Conservation (phyloP, 2,329 filamentous ascomycete species). For the Alternaria incomplexa region DNA sequence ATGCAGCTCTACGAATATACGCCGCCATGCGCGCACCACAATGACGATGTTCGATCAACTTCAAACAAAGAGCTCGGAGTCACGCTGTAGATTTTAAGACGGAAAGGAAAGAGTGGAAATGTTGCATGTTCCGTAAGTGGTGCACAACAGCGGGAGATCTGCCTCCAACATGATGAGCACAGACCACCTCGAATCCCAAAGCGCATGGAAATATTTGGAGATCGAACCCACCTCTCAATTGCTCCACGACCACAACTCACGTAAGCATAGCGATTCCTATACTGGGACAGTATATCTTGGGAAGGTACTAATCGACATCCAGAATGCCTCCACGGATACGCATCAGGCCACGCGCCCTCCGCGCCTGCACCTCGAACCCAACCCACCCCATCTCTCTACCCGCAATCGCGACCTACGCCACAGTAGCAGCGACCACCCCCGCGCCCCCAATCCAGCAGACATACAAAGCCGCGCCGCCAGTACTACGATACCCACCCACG, state of each 20-base stretch:
- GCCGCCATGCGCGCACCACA: constrained; percentile 34
- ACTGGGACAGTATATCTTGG: background rate
- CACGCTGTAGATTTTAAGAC: background rate
- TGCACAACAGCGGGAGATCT: constrained; percentile 7
- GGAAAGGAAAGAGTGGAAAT: background rate
- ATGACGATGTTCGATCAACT: background rate
- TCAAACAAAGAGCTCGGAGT: background rate
- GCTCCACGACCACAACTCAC: constrained; percentile 31
- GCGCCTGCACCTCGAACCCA: constrained; percentile 32
- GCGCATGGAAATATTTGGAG: constrained; percentile 37
- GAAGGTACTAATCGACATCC: constrained; percentile 1
- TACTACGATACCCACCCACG: constrained; percentile 63
- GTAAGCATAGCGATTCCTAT: constrained; percentile 21
- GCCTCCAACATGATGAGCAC: constrained; percentile 27
- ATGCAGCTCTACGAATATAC: constrained; percentile 29
- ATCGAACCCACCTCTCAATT: constrained; percentile 30
- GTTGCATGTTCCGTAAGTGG: constrained; percentile 8
- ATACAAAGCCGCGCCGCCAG: constrained; percentile 51
- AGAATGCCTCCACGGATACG: constrained; percentile 50
- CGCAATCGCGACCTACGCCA: constrained; percentile 55
- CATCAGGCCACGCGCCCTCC: constrained; percentile 39
- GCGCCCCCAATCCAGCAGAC: constrained; percentile 60
- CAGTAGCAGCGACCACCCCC: constrained; percentile 59
- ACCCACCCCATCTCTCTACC: constrained; percentile 36
- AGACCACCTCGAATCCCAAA: constrained; percentile 27